phyloP scores from a whole-genome alignment of 2,329 filamentous ascomycete species.

The Fusarium miscanthi region DNA sequence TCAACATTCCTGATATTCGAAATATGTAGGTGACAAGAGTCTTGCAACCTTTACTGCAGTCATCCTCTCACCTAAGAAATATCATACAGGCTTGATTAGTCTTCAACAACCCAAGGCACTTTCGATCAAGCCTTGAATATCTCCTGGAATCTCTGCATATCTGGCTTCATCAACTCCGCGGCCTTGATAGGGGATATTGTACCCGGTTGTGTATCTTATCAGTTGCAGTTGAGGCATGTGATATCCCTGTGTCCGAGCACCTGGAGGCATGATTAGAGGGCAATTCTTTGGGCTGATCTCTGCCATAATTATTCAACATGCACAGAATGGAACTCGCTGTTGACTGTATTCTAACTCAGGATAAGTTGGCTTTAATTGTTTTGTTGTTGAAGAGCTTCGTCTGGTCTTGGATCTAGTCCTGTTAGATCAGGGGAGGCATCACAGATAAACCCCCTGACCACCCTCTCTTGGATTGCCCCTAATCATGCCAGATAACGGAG shows the following conservation, averaged over 20 bases:
- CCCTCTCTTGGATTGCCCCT: background rate
- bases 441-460: slow-evolving; percentile 33
- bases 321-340: background rate
- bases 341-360: background rate
- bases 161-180: background rate
- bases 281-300: background rate
- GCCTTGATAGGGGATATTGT: background rate
- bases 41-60: background rate
- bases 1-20: too few species aligned
- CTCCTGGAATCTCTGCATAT: background rate
- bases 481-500: slow-evolving; percentile 29
- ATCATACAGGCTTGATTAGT: background rate
- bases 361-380: background rate
- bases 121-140: background rate
- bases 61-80: background rate
- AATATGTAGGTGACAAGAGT: background rate
- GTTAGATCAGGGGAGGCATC: slow-evolving; percentile 23
- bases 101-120: background rate
- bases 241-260: background rate
- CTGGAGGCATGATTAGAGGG: background rate
- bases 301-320: background rate
- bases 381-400: background rate
- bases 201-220: background rate
- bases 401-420: background rate
- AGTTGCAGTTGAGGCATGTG: background rate